A percentile compares a stretch with the other conserved stretches of the same genome.
Evolutionary conservation across 2,329 filamentous ascomycete species (phyloP).

Genomic region (Cercospora sesami): DNA sequence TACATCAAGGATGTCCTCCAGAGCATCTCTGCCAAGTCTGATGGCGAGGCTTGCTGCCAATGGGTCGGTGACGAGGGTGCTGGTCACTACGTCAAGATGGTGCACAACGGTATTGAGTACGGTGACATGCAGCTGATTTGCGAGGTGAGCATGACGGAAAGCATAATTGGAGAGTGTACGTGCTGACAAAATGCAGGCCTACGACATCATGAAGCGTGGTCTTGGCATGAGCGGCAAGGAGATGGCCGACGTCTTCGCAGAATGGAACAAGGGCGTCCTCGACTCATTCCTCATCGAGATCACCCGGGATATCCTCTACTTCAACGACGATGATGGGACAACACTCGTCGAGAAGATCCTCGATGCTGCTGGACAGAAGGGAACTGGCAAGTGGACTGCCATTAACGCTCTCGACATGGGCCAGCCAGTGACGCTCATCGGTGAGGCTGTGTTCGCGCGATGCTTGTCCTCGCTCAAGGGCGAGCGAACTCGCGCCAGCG

Average conservation of each 20-base stretch:
- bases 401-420: slow-evolving; percentile 98
- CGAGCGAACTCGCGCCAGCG: slow-evolving; percentile 81
- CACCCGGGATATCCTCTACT: slow-evolving; percentile 97
- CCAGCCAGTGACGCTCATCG: slow-evolving; percentile 97
- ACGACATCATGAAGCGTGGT: slow-evolving; percentile 99
- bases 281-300: slow-evolving; percentile 99
- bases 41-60: slow-evolving; percentile 96
- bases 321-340: slow-evolving; percentile 88
- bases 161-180: background rate
- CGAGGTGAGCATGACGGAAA: slow-evolving; percentile 65
- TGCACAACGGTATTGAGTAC: slow-evolving; percentile 99
- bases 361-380: slow-evolving; percentile 98
- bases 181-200: slow-evolving; percentile 63
- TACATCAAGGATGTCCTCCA: slow-evolving; percentile 99
- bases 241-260: slow-evolving; percentile 88
- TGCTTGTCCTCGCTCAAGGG: slow-evolving; percentile 93
- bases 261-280: slow-evolving; percentile 98
- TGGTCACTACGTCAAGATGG: slow-evolving; percentile 99
- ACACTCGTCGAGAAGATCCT: slow-evolving; percentile 98
- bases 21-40: slow-evolving; percentile 94
- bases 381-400: slow-evolving; percentile 99
- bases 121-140: slow-evolving; percentile 99
- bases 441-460: slow-evolving; percentile 91
- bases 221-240: slow-evolving; percentile 86
- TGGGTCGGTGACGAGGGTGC: slow-evolving; percentile 99